A percentile compares a stretch with the other conserved stretches of the same genome.
phyloP scores from a whole-genome alignment of 345 rosid species.

The Arabidopsis suecica region DNA sequence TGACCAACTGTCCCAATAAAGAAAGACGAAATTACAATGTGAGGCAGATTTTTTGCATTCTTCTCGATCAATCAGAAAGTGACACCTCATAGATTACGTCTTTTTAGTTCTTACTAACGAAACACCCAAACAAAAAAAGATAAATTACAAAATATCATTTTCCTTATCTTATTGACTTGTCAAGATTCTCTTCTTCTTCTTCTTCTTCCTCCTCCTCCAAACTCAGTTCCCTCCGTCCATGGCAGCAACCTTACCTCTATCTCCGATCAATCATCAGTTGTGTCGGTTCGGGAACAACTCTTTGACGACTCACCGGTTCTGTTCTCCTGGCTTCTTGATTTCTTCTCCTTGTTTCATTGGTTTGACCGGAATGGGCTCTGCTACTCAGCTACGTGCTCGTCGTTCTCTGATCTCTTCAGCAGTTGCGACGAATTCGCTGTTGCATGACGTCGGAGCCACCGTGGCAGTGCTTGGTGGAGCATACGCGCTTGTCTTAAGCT shows the following conservation, averaged over 20 bases:
- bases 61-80: background rate
- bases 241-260: slow-evolving; percentile 27
- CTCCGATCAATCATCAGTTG: slow-evolving; percentile 34
- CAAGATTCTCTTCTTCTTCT: slow-evolving; percentile 5
- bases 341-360: slow-evolving; percentile 29
- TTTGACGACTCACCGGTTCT: slow-evolving; percentile 21
- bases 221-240: slow-evolving; percentile 15
- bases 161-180: background rate
- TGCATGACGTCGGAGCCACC: slow-evolving; percentile 75
- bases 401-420: slow-evolving; percentile 29
- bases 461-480: slow-evolving; percentile 77
- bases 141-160: background rate
- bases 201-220: background rate
- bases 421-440: slow-evolving; percentile 35
- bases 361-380: background rate
- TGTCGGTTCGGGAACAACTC: slow-evolving; percentile 19
- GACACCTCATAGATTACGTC: slow-evolving; percentile 30
- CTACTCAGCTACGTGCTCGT: slow-evolving; percentile 33
- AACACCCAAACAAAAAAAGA: background rate
- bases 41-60: slow-evolving; percentile 2
- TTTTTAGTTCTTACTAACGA: background rate
- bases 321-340: slow-evolving; percentile 21
- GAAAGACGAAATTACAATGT: background rate
- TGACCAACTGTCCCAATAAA: slow-evolving; percentile 3
- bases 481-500: slow-evolving; percentile 64